Base-by-base conservation (phyloP, 495 filamentous ascomycete species). In the Umbilicaria muhlenbergii region DNA sequence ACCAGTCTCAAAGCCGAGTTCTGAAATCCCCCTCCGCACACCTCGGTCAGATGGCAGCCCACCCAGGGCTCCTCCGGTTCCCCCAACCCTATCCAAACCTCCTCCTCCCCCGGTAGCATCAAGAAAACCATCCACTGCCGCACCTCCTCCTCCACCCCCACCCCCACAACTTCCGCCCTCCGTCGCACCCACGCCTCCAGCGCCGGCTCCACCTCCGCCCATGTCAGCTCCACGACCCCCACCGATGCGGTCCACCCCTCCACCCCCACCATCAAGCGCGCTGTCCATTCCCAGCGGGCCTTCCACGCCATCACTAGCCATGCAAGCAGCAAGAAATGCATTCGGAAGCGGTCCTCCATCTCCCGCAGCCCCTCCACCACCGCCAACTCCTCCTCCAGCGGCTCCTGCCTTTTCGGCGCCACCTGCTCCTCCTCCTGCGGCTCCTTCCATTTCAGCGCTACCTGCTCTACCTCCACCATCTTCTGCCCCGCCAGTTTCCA, bases 1-100 rank as follows among this genome's bases (percentile, higher is more conserved):
- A 45, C 71, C 71, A 41, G 58, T 44, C 0, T 71, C 67, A 42
- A 65, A 77, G 44, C 75, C 77, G 14, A 63, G 64, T 16, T 66
- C 67, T n/a, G 62, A 63, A 11, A 35, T 62, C 12, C 73, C 74
- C 11, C 43, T 34, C 10, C 48, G 48, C 2, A 57, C 45, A 66
- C 53, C 49, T 57, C 45, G 42, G 60, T 67, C 66, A 61, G 75
- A 47, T 62, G 68, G 39, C 60, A 75, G 48, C 56, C 79, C 53
- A 61, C 78, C 58, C 56, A 81, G 67, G 60, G 80, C 64, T 51
- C 83, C 84, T 17, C 80, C 80, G 31, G 78, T 78, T 24, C 71
- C 75, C 32, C 80, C 73, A 11, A 68, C 59, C 37, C 51, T 51
- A 32, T 49, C 73, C n/a, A 75, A 74, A 41, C 58, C 67, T 28